Conservation (phyloP, 768 basidiomycete species). For the Lepiota venenata region DNA sequence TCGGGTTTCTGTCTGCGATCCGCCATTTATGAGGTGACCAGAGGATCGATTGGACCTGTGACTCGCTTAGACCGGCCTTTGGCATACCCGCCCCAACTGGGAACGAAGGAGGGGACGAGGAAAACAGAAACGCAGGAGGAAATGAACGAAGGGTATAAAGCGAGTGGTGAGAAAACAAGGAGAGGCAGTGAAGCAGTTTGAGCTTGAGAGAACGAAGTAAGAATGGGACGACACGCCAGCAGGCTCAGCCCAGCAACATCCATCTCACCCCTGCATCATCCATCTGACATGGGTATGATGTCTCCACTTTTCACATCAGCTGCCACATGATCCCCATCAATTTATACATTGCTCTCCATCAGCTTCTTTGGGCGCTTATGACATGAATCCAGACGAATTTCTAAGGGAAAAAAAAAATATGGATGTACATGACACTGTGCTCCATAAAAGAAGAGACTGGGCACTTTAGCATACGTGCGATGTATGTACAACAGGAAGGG, state of each 20-base stretch:
- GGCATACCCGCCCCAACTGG: not conserved
- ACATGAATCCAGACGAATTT: not conserved
- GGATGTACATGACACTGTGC: conserved; percentile 9
- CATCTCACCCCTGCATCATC: conserved; percentile 5
- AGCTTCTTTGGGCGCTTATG: not conserved
- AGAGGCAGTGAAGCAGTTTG: not conserved
- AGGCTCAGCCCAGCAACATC: conserved; percentile 3
- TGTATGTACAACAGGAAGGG: conserved; percentile 5
- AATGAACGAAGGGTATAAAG: not conserved
- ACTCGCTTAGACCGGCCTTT: not conserved
- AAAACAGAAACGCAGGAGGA: not conserved
- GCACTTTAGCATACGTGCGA: conserved; percentile 9
- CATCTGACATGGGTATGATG: conserved; percentile 8
- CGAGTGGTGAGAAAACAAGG: conserved; percentile 1
- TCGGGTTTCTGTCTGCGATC: not conserved
- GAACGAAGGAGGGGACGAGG: not conserved
- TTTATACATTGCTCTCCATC: not conserved
- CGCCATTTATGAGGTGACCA: not conserved
- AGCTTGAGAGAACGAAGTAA: not conserved
- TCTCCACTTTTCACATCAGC: not conserved
- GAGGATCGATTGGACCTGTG: not conserved
- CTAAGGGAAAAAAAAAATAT: conserved; percentile 1
- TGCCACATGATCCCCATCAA: conserved; percentile 3
- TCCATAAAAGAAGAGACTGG: not conserved
- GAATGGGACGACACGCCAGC: not conserved